Base-by-base conservation (phyloP, 805 yeast genomes). In the Barnettozyma sucrosica region DNA sequence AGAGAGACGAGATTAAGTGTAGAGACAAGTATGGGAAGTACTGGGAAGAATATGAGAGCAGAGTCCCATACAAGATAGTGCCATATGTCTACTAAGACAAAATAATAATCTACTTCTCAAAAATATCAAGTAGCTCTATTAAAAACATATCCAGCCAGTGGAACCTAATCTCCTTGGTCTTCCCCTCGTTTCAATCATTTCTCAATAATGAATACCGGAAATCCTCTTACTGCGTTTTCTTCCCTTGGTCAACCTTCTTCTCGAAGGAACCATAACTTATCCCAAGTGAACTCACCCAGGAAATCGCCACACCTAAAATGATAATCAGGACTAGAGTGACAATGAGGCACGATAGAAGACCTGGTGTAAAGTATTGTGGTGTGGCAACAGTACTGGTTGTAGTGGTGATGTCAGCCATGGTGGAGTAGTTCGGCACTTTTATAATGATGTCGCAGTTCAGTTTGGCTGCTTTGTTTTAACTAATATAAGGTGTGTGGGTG, bases 1-100 rank as follows among this genome's bases (percentile, higher is more conserved):
- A 68, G 24, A 78, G 99, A 65, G 99, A 93, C 67, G 98, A 92
- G 60, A 85, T 83, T 43, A 90, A 93, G 65, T 93, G 99, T 64
- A 73, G 82, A 34, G 79, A 67, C 28, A 93, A 93, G 70, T 93
- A 93, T 59, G 95, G 95, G 14, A 74, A 83, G 53, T 76, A 81
- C 38, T 93, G 99, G 99, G 76, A 71, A 45, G 81, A 84, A 66
- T 93, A 93, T 66, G 87, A 86, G 67, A 71, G 65, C 49, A 61
- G 66, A 54, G 99, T 93, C 28, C 97, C 96, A 14, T 92, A 84
- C 66, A 85, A 89, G 64, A 89, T 93, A 52, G 76, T 93, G 53
- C 99, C 99, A 5, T 89, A 82, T 58, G 67, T 93, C 7, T 92
- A 89, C 65, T 90, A 64, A 18, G n/a, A 14, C 7, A 24, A 14